These are phyloP conservation scores for Cercospora beticola DNA, from an alignment of 2,329 filamentous ascomycete species.

Conservation along the genomic window DNA sequence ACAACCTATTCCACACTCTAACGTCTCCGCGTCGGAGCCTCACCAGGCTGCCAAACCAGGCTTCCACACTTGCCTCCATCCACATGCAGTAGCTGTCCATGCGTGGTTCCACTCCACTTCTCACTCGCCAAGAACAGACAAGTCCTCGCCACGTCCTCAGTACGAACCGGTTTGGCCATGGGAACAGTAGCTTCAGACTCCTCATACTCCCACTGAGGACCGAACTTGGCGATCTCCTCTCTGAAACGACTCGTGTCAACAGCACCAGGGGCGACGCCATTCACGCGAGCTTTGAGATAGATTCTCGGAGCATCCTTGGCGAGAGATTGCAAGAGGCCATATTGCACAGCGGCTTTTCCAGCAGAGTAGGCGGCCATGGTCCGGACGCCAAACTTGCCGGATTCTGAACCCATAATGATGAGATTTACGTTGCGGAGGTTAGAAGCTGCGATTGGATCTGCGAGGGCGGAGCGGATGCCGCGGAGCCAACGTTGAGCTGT, in stretches of 20 bases:
- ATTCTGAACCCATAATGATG: slow-evolving; percentile 49
- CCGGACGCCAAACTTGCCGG: slow-evolving; percentile 47
- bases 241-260: slow-evolving; percentile 47
- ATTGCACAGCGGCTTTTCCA: slow-evolving; percentile 49
- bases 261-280: slow-evolving; percentile 49
- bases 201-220: slow-evolving; percentile 41
- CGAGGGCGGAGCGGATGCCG: slow-evolving; percentile 36
- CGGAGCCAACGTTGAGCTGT: slow-evolving; percentile 47
- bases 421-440: slow-evolving; percentile 41
- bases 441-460: slow-evolving; percentile 9
- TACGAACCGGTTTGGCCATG: slow-evolving; percentile 41
- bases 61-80: slow-evolving; percentile 48
- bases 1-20: background rate
- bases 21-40: slow-evolving; percentile 7
- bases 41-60: slow-evolving; percentile 23
- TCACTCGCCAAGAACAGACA: slow-evolving; percentile 51
- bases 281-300: slow-evolving; percentile 43
- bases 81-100: slow-evolving; percentile 48
- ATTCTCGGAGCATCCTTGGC: slow-evolving; percentile 44
- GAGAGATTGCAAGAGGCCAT: slow-evolving; percentile 45
- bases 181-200: slow-evolving; percentile 48
- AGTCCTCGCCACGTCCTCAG: slow-evolving; percentile 45
- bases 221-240: slow-evolving; percentile 43
- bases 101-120: slow-evolving; percentile 46
- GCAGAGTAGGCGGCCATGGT: slow-evolving; percentile 47